Conservation (phyloP, 2,329 filamentous ascomycete species). For the Aspergillus transmontanensis region DNA sequence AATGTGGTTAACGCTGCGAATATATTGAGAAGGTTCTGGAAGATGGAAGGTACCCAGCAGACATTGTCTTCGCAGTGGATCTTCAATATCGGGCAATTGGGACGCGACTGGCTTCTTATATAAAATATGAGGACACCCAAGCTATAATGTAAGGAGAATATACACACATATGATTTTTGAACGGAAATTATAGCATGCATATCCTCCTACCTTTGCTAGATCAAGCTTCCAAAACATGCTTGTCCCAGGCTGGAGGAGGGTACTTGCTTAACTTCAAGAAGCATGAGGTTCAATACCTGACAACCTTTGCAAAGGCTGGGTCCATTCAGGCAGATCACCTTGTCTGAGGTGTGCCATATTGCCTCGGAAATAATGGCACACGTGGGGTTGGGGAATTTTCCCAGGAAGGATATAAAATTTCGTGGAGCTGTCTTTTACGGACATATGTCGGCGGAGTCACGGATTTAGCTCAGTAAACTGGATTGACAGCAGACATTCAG, state of each 20-base stretch:
- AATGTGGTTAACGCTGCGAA: conserved; percentile 24
- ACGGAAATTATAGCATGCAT: too few species aligned
- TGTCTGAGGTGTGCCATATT: too few species aligned
- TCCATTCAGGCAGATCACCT: too few species aligned
- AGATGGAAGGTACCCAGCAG: background rate
- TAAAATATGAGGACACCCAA: background rate
- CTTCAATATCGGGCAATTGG: background rate
- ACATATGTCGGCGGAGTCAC: background rate
- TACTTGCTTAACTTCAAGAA: too few species aligned
- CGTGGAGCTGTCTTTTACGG: background rate
- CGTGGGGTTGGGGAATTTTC: background rate
- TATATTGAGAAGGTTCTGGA: background rate
- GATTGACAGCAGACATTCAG: background rate
- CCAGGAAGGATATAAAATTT: background rate
- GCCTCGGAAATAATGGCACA: accelerated
- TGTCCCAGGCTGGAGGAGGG: too few species aligned
- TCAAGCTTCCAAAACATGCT: too few species aligned
- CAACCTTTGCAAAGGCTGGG: accelerated
- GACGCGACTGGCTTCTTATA: background rate
- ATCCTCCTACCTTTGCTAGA: too few species aligned
- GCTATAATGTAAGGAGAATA: background rate
- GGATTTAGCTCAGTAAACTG: background rate
- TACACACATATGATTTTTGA: conserved; percentile 11
- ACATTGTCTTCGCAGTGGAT: background rate
- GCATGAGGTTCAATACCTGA: too few species aligned